Percentiles rank a stretch among this genome's conserved stretches.
These are phyloP conservation scores for Beauveria caledonica DNA, from an alignment of 2,329 filamentous ascomycete genomes.

Conservation along the genomic window DNA sequence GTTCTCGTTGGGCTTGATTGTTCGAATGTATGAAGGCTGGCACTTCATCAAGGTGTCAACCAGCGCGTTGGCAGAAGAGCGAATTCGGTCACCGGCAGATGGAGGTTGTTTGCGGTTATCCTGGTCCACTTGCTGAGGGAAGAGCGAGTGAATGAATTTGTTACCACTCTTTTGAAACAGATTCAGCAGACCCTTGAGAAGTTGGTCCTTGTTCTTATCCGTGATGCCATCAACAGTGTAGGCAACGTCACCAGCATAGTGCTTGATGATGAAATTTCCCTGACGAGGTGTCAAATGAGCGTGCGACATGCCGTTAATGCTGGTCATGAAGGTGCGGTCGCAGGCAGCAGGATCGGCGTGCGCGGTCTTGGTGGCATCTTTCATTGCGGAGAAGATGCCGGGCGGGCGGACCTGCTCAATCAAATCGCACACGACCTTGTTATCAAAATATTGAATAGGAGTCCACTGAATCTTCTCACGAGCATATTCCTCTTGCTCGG, in stretches of 20 bases:
- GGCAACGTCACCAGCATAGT: constrained; percentile 93
- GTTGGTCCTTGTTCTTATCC: constrained; percentile 98
- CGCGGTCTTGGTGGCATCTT: constrained; percentile 97
- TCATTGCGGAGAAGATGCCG: constrained; percentile 90
- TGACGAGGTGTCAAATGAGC: constrained; percentile 86
- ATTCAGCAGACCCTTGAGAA: constrained; percentile 87
- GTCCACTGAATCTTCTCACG: constrained; percentile 97
- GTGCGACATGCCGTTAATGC: constrained; percentile 84
- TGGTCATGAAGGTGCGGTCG: constrained; percentile 91
- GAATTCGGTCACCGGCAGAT: constrained; percentile 94
- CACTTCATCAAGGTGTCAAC: constrained; percentile 96
- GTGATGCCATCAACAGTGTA: constrained; percentile 96
- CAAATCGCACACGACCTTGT: constrained; percentile 95
- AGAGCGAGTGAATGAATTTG: constrained; percentile 75
- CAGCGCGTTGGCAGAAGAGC: constrained; percentile 85
- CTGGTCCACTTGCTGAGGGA: constrained; percentile 88
- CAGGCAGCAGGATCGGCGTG: constrained; percentile 91
- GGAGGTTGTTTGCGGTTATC: constrained; percentile 92
- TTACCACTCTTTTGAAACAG: constrained; percentile 80
- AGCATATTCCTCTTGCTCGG: constrained; percentile 95
- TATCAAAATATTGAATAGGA: constrained; percentile 98
- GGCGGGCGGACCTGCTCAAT: constrained; percentile 88
- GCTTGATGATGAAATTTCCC: constrained; percentile 96
- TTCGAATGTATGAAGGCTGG: constrained; percentile 94
- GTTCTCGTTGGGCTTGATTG: constrained; percentile 99